Percentiles rank a stretch among this genome's conserved stretches.
Conservation (phyloP, 129 eudicot species). For the Apium graveolens region DNA sequence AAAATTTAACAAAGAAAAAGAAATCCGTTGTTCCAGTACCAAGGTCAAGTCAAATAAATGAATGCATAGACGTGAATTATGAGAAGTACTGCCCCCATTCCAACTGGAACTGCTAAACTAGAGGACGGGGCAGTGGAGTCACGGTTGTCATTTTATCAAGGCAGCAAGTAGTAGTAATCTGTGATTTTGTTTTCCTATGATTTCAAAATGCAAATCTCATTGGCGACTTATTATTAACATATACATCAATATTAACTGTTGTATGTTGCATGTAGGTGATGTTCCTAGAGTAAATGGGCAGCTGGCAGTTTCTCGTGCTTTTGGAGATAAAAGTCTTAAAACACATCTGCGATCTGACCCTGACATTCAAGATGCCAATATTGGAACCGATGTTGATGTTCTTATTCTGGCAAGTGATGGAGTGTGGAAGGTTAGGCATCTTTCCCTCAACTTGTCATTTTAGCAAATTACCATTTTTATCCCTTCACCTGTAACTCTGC, state of each 20-base stretch:
- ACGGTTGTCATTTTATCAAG: too few species aligned
- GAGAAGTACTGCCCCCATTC: too few species aligned
- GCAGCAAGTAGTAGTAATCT: too few species aligned
- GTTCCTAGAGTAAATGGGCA: constrained; percentile 90
- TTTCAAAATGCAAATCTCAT: background rate
- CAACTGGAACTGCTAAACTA: too few species aligned
- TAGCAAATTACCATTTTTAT: background rate
- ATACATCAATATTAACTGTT: background rate
- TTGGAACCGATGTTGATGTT: constrained; percentile 50
- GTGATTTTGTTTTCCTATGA: too few species aligned
- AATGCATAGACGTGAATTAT: too few species aligned
- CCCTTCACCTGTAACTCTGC: background rate
- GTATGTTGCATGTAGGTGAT: constrained; percentile 42
- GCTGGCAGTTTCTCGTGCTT: constrained; percentile 87
- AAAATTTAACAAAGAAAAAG: too few species aligned
- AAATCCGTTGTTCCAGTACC: too few species aligned
- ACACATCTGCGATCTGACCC: constrained; percentile 70
- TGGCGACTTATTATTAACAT: background rate
- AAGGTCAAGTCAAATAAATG: too few species aligned
- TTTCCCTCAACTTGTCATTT: background rate
- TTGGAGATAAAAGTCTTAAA: constrained; percentile 81
- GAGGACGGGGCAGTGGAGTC: too few species aligned
- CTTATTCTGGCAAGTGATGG: constrained; percentile 83
- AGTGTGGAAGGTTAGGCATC: constrained; percentile 66
- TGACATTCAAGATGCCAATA: constrained; percentile 39